These are phyloP conservation scores for Metarhizium album DNA, from an alignment of 2,329 filamentous ascomycete species.

Conservation along the genomic window DNA sequence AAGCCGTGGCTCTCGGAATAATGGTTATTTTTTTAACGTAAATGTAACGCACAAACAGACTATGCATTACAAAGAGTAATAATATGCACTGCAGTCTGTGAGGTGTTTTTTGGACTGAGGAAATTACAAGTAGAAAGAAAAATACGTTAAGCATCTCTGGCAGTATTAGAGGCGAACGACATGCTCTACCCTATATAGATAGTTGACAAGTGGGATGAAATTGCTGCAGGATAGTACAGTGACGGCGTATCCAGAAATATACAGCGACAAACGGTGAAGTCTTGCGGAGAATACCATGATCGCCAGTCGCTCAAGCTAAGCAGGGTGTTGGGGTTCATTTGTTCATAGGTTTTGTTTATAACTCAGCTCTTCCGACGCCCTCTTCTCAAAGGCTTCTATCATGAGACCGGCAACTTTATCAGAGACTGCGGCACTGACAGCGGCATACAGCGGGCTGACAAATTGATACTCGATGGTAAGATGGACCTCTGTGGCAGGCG, in stretches of 20 bases:
- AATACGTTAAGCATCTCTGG: too few relatives aligned
- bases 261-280: background rate
- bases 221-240: background rate
- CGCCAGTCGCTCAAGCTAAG: background rate
- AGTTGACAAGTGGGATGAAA: too few relatives aligned
- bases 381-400: constrained; percentile 86
- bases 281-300: background rate
- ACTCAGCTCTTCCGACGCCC: constrained; percentile 44
- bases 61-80: too few relatives aligned
- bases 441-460: constrained; percentile 75
- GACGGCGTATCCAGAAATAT: background rate
- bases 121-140: too few relatives aligned
- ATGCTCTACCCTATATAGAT: too few relatives aligned
- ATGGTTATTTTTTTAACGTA: too few relatives aligned
- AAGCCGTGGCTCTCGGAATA: too few relatives aligned
- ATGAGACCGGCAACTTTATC: constrained; percentile 78
- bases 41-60: too few relatives aligned
- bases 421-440: constrained; percentile 70
- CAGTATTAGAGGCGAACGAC: too few relatives aligned
- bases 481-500: constrained; percentile 54
- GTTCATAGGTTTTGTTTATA: background rate
- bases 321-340: background rate
- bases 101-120: too few relatives aligned
- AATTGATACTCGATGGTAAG: constrained; percentile 76
- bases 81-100: too few relatives aligned